phyloP scores from a whole-genome alignment of 371 early-diverging fungal species.

The Mucor saturninus region DNA sequence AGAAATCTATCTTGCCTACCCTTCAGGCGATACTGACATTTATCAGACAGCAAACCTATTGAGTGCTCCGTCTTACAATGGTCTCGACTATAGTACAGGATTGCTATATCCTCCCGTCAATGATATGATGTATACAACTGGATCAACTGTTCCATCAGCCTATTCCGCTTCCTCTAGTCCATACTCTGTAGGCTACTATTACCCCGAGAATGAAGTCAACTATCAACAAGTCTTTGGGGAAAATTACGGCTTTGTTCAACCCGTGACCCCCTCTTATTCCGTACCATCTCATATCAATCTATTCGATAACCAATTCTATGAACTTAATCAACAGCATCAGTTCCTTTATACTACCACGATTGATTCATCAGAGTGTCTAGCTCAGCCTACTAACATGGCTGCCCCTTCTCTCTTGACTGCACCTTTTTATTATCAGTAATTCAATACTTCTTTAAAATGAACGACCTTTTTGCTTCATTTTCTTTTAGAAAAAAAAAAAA shows the following conservation, averaged over 20 bases:
- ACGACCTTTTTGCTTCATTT: too few relatives aligned
- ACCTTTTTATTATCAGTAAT: background rate
- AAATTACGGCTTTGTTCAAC: background rate
- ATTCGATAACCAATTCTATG: background rate
- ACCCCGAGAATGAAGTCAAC: background rate
- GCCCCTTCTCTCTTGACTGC: conserved; percentile 1
- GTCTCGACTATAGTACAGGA: background rate
- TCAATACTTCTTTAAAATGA: background rate
- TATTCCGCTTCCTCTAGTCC: background rate
- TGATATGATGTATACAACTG: background rate
- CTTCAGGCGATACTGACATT: too few relatives aligned
- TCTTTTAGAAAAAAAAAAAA: too few relatives aligned
- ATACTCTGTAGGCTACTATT: background rate
- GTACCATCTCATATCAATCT: background rate
- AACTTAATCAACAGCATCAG: background rate
- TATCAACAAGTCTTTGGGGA: background rate
- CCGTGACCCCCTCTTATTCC: background rate
- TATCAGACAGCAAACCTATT: too few relatives aligned
- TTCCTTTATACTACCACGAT: background rate
- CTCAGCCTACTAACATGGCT: background rate
- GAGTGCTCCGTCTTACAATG: background rate
- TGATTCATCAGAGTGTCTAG: background rate
- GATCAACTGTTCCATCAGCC: background rate
- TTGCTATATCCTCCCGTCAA: background rate
- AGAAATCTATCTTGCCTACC: too few relatives aligned